Percentiles rank a stretch among this genome's conserved stretches.
phyloP scores from a whole-genome alignment of 2,329 filamentous ascomycete genomes.

The Talaromyces sp. region DNA sequence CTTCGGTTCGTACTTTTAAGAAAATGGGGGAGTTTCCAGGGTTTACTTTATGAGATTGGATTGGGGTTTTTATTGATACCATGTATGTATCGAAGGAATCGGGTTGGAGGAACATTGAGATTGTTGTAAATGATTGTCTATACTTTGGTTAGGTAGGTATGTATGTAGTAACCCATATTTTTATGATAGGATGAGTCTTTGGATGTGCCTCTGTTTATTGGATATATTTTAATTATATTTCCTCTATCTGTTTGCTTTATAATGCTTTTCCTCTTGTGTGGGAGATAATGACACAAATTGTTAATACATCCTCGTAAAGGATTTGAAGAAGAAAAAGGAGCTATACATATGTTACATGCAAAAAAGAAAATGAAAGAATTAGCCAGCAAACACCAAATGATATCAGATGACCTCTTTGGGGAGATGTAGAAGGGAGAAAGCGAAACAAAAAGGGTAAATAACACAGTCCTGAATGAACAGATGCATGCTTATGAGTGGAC shows the following conservation, averaged over 20 bases:
- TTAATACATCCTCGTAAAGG: conserved; percentile 9
- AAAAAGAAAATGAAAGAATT: background rate
- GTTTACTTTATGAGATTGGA: background rate
- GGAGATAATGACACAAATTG: background rate
- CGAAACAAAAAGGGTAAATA: background rate
- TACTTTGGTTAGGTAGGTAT: background rate
- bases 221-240: background rate
- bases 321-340: background rate
- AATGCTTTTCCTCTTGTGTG: background rate
- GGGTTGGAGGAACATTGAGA: background rate
- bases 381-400: conserved; percentile 3
- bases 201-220: too few relatives aligned
- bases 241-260: background rate
- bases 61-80: background rate
- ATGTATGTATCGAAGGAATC: background rate
- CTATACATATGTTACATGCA: conserved; percentile 10
- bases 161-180: too few relatives aligned
- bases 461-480: conserved; percentile 7
- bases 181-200: too few relatives aligned
- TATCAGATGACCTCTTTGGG: background rate
- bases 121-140: background rate
- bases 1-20: background rate
- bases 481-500: conserved; percentile 1
- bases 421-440: background rate
- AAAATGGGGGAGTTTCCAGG: background rate